Base-by-base conservation (phyloP, 345 rosid genomes). In the Rhizophora apiculata region DNA sequence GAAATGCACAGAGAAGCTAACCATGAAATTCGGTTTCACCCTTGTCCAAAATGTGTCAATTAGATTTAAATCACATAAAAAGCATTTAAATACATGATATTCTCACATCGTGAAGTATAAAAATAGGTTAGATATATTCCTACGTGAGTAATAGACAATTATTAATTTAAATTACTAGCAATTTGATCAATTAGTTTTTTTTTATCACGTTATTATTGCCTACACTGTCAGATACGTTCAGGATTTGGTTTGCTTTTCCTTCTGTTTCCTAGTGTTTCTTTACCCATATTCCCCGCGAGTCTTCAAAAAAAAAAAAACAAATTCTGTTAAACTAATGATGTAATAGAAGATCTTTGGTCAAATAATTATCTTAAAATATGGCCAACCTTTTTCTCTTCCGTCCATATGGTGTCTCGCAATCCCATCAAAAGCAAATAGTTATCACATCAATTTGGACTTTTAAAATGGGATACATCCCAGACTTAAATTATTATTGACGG, bases 211-310 rank as follows among this genome's bases (percentile, higher is more conserved):
- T 19, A n/a, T 22, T 4, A 31, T 52, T 65, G 30, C n/a, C 32
- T 15, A 13, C 19, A 55, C 18, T 20, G n/a, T 19, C 66, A 58
- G 20, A 27, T 51, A 6, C 32, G 60, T 72, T 60, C 69, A 71
- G 71, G 56, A 62, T 63, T 68, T 26, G 43, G 65, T 77, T 70
- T 19, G 67, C 26, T 70, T 67, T 69, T 68, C 49, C 29, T 52
- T 43, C 21, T 74, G 79, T 68, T 78, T 72, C 26, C 57, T 65
- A 27, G 76, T 21, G 72, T 68, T 51, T 57, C 31, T 69, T 63
- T 58, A 22, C 49, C 68, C 51, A 8, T 36, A n/a, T 31, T 53
- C 52, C 11, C 55, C 36, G 55, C 29, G 30, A 1, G 22, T 22
- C 16, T 26, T 5, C 30, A 1, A 10, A 55, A 8, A 1, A 10